Evolutionary conservation across 1,284 basidiomycete genomes (phyloP).

Genomic region (Marasmius fiardii): DNA sequence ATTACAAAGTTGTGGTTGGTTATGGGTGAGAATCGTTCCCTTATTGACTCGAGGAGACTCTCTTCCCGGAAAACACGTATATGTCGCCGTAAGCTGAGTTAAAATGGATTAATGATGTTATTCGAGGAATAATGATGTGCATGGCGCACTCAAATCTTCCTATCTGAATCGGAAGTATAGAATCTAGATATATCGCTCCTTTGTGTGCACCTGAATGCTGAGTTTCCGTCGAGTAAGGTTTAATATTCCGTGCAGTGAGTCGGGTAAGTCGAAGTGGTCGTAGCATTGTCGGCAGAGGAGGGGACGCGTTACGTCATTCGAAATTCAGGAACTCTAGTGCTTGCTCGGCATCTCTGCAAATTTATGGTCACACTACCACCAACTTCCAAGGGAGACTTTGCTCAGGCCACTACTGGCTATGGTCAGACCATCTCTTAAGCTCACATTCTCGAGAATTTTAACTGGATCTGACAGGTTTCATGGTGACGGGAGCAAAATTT

Average conservation of each 20-base stretch:
- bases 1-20: constrained; percentile 54
- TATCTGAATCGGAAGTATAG: constrained; percentile 53
- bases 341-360: neutral
- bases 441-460: too few relatives aligned
- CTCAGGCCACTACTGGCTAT: too few relatives aligned
- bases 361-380: too few relatives aligned
- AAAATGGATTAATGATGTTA: constrained; percentile 10
- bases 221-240: neutral
- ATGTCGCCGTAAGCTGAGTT: constrained; percentile 57
- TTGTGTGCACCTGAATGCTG: constrained; percentile 19
- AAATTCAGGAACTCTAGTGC: too few relatives aligned
- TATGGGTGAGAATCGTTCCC: constrained; percentile 46
- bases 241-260: neutral
- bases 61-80: constrained; percentile 57
- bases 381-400: too few relatives aligned
- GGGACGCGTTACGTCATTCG: neutral
- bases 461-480: too few relatives aligned
- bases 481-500: neutral
- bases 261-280: neutral
- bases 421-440: too few relatives aligned
- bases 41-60: constrained; percentile 43
- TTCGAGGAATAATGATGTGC: neutral
- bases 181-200: constrained; percentile 52
- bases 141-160: constrained; percentile 48
- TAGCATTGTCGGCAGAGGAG: neutral